Conservation (phyloP, 768 basidiomycete genomes). For the Mrakia gelida region DNA sequence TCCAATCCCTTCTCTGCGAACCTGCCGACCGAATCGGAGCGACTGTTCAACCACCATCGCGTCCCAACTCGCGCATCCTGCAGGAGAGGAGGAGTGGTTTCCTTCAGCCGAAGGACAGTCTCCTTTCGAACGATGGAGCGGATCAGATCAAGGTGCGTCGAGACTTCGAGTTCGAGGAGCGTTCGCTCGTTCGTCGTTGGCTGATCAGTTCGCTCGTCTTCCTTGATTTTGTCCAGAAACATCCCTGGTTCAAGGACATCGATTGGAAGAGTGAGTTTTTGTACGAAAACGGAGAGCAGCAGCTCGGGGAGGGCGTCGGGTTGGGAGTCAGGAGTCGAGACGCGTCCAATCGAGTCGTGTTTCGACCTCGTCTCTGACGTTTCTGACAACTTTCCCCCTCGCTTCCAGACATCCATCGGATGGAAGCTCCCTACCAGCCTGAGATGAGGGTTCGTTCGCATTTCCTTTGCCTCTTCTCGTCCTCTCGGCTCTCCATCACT, state of each 20-base stretch:
- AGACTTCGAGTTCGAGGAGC: too few relatives aligned
- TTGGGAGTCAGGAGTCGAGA: too few relatives aligned
- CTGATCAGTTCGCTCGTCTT: neutral
- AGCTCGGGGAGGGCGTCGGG: too few relatives aligned
- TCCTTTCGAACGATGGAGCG: conserved; percentile 61
- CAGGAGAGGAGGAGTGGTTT: conserved; percentile 72
- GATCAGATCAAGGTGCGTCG: conserved; percentile 73
- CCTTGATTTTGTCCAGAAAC: conserved; percentile 53
- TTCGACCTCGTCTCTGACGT: too few relatives aligned
- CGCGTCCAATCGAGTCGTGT: too few relatives aligned
- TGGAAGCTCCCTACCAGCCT: conserved; percentile 82
- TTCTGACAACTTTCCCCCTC: neutral
- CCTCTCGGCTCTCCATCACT: neutral
- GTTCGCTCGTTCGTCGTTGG: neutral
- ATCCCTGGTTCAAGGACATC: conserved; percentile 85
- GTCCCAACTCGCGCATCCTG: conserved; percentile 72
- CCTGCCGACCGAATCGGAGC: conserved; percentile 86
- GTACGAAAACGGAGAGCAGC: too few relatives aligned
- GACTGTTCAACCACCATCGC: conserved; percentile 59
- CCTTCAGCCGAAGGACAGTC: conserved; percentile 44
- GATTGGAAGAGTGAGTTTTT: conserved; percentile 62
- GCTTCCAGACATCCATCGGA: conserved; percentile 61
- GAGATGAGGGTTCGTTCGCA: conserved; percentile 64
- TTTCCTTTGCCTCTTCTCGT: conserved; percentile 38
- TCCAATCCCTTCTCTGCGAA: conserved; percentile 87